Evolutionary conservation across 108 stramenopile genomes (phyloP), one percentile per base, ranked within the genome.

Genomic region (Asterionellopsis glacialis): DNA sequence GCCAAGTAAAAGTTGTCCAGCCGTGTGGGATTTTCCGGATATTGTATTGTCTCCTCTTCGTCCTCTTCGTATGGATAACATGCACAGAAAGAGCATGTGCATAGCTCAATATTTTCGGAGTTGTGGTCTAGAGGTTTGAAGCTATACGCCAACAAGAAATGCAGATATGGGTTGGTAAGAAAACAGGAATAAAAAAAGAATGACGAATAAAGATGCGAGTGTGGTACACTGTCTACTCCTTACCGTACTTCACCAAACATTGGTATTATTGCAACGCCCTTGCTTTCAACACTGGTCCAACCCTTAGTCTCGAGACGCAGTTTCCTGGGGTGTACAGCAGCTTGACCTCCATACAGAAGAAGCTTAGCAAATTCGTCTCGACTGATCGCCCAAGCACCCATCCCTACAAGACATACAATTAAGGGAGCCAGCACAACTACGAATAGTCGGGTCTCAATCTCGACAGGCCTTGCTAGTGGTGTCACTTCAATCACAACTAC

Each of bases 201-300:
- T 4, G 15, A 12, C 39, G 9, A 13, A 55, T 13, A 43, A 23
- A 15, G 11, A 33, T 41, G 45, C n/a, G 16, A 69, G 6, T 33
- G 26, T 12, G 59, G 10, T 21, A 11, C 42, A 51, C 11, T 16
- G 10, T 10, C 19, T 11, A 44, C 5, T 27, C 41, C 83, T 19
- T 57, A 88, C 79, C 68, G 77, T 11, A 90, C 86, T 77, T 93
- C 91, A 38, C 91, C 91, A 82, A 93, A 89, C 91, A 93, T 93
- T 18, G 91, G 91, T 55, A 93, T 85, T 16, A 47, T 62, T 9
- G 74, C 72, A 5, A 85, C 77, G n/a, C 91, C 91, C 26, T 68
- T 81, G 59, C 82, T 83, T 66, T 80, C 83, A 13, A 92, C 85
- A 74, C 76, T 75, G 39, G 78, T 87, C 88, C 87, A 93, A 53